phyloP scores from a whole-genome alignment of 164 flowering plant genomes.

The Piper betle region DNA sequence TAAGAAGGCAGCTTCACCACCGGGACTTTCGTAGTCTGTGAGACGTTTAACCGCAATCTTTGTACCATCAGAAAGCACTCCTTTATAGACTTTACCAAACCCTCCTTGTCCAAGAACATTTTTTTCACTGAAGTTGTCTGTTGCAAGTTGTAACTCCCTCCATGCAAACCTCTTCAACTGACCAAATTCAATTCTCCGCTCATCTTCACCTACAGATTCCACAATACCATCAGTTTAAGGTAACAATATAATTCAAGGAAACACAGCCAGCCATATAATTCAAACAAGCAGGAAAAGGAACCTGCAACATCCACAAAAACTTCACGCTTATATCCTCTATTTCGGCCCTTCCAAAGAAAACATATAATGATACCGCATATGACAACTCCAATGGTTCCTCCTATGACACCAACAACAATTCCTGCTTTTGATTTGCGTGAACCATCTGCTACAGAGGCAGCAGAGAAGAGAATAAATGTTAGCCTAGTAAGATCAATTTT shows the following conservation, averaged over 20 bases:
- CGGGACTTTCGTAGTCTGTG: conserved; percentile 86
- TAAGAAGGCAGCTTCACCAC: conserved; percentile 88
- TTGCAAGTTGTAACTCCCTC: conserved; percentile 84
- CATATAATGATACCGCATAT: conserved; percentile 33
- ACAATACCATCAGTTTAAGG: not conserved
- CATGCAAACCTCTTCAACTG: conserved; percentile 82
- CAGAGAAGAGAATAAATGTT: not conserved
- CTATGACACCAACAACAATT: conserved; percentile 47
- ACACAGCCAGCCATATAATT: not conserved
- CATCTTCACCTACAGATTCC: conserved; percentile 68
- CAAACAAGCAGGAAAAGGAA: conserved; percentile 9
- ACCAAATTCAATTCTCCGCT: conserved; percentile 83
- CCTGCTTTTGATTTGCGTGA: conserved; percentile 50
- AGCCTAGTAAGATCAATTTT: not conserved
- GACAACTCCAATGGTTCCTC: conserved; percentile 29
- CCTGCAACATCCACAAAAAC: conserved; percentile 93
- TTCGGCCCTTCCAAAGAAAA: conserved; percentile 43
- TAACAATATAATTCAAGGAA: not conserved
- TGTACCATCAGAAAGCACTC: conserved; percentile 66
- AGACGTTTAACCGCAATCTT: conserved; percentile 88
- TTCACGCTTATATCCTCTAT: conserved; percentile 55
- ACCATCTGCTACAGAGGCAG: conserved; percentile 26
- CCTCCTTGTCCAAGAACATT: conserved; percentile 97
- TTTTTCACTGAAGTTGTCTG: conserved; percentile 78
- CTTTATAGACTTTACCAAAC: conserved; percentile 89